phyloP scores from a whole-genome alignment of 2,329 filamentous ascomycete species.

The Aspergillus quadrilineatus region DNA sequence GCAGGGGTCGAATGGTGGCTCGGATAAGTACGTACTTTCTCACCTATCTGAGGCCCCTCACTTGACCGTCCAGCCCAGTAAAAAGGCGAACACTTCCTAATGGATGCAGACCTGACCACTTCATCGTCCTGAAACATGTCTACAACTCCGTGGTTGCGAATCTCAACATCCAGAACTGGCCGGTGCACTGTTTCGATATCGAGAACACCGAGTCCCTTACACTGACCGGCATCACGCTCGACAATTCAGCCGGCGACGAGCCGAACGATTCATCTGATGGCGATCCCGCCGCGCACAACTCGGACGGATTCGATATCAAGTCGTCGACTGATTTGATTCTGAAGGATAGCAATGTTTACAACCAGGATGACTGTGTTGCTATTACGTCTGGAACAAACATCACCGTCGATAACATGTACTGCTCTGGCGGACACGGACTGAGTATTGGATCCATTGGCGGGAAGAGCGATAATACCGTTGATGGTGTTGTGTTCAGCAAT shows the following conservation, averaged over 20 bases:
- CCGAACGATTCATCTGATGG: constrained; percentile 32
- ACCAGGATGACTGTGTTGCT: constrained; percentile 44
- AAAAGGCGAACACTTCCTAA: too few species aligned
- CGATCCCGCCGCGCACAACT: constrained; percentile 42
- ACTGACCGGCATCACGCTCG: constrained; percentile 39
- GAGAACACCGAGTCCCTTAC: constrained; percentile 33
- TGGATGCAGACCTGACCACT: constrained; percentile 34
- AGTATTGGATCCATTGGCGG: constrained; percentile 44
- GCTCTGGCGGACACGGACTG: constrained; percentile 40
- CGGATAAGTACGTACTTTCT: constrained; percentile 7
- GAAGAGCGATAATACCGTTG: constrained; percentile 54
- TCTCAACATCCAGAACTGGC: constrained; percentile 44
- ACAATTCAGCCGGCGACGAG: constrained; percentile 42
- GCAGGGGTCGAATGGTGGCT: constrained; percentile 49
- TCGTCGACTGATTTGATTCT: constrained; percentile 50
- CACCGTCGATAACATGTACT: constrained; percentile 29
- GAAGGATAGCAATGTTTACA: constrained; percentile 44
- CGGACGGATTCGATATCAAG: constrained; percentile 53
- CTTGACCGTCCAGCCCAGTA: too few species aligned
- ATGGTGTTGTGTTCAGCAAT: constrained; percentile 52
- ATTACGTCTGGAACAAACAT: constrained; percentile 31
- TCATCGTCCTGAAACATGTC: constrained; percentile 42
- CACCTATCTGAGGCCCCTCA: too few species aligned
- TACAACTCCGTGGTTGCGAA: constrained; percentile 40
- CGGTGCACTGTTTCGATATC: constrained; percentile 43